Evolutionary conservation across 768 basidiomycete species (phyloP).

Genomic region (Calocera viscosa): DNA sequence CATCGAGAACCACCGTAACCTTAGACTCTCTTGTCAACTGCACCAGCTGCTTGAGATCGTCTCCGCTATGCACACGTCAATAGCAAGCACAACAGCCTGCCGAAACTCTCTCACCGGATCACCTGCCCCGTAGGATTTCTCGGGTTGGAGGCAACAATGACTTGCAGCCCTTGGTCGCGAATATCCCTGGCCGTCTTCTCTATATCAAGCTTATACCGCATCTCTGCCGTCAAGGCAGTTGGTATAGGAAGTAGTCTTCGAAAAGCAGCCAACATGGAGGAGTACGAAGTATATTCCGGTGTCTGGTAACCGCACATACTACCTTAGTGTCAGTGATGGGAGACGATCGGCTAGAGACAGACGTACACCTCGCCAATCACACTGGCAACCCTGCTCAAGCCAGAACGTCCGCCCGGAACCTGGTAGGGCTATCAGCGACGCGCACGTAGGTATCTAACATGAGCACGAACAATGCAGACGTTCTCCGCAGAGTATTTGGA

Average conservation of each 20-base stretch:
- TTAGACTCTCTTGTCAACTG: constrained; percentile 59
- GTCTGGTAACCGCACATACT: constrained; percentile 59
- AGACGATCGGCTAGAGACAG: constrained; percentile 19
- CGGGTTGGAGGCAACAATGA: constrained; percentile 86
- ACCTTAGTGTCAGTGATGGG: constrained; percentile 9
- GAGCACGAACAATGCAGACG: constrained; percentile 45
- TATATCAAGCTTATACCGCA: constrained; percentile 65
- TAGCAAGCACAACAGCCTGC: no score
- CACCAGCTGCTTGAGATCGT: constrained; percentile 72
- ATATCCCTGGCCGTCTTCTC: constrained; percentile 77
- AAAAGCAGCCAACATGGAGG: constrained; percentile 9
- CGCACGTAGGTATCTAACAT: no score
- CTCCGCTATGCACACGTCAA: constrained; percentile 36
- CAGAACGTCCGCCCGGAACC: constrained; percentile 83
- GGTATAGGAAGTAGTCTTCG: constrained; percentile 13
- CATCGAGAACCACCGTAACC: constrained; percentile 65
- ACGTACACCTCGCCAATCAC: constrained; percentile 86
- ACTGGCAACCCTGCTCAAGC: constrained; percentile 79
- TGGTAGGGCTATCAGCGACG: no score
- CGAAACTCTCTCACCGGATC: constrained; percentile 42
- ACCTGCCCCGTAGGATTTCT: constrained; percentile 94
- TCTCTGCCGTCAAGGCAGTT: constrained; percentile 18
- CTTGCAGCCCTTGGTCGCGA: constrained; percentile 65
- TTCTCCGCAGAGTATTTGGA: constrained; percentile 89
- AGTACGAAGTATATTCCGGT: constrained; percentile 62